Conservation (phyloP, 306 rosid species). For the Inga leiocalycina region DNA sequence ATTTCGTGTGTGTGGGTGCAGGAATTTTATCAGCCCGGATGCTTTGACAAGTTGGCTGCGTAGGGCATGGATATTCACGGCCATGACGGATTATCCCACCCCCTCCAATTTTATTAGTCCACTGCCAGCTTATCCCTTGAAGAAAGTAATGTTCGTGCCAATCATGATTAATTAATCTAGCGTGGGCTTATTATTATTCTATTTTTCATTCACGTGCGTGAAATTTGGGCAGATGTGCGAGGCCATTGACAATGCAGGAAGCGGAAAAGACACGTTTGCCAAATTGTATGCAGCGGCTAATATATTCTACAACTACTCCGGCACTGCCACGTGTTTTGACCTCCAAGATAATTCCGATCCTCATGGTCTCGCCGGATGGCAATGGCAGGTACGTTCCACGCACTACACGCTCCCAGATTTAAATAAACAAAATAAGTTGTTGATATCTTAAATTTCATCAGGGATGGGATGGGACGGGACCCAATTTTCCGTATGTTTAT, state of each 20-base stretch:
- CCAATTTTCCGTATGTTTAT: not conserved
- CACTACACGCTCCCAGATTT: not conserved
- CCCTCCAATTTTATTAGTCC: slow-evolving; percentile 72
- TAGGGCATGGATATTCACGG: slow-evolving; percentile 49
- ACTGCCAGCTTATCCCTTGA: slow-evolving; percentile 83
- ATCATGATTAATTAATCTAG: not conserved
- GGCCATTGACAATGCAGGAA: slow-evolving; percentile 58
- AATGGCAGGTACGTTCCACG: slow-evolving; percentile 66
- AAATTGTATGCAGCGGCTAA: slow-evolving; percentile 74
- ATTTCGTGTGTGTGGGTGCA: not conserved
- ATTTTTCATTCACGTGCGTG: not conserved
- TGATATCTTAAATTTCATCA: not conserved
- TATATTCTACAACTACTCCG: slow-evolving; percentile 65
- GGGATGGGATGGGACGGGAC: no score
- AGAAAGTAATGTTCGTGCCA: slow-evolving; percentile 46
- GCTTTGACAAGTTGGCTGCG: slow-evolving; percentile 52
- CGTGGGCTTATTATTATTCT: not conserved
- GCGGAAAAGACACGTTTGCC: slow-evolving; percentile 48
- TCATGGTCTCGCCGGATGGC: slow-evolving; percentile 76
- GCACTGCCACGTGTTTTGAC: slow-evolving; percentile 62
- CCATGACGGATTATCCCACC: slow-evolving; percentile 96
- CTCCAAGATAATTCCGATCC: slow-evolving; percentile 71
- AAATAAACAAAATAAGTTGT: no score
- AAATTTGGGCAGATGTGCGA: slow-evolving; percentile 66
- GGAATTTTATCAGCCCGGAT: slow-evolving; percentile 24